Percentiles rank a stretch among this genome's conserved stretches.
These are phyloP conservation scores for Fusarium tuaranense DNA, from an alignment of 2,329 filamentous ascomycete genomes.

Conservation along the genomic window DNA sequence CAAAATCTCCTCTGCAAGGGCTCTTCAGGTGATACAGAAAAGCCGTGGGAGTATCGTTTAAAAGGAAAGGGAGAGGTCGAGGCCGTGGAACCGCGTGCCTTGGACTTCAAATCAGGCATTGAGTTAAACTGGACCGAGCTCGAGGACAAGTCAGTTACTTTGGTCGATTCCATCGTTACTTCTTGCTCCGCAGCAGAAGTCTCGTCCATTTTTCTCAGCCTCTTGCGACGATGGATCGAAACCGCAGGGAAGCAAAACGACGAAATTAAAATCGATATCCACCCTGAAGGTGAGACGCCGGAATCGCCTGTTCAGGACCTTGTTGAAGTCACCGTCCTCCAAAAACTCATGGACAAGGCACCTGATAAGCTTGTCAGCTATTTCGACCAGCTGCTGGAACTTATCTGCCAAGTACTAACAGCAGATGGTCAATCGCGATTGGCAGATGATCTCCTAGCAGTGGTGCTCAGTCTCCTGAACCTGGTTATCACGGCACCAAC, in stretches of 20 bases:
- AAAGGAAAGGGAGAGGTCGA: constrained; percentile 63
- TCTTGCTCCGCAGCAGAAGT: constrained; percentile 67
- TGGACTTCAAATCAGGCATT: constrained; percentile 17
- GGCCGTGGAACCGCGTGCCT: constrained; percentile 53
- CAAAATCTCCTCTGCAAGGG: constrained; percentile 69
- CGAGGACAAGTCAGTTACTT: constrained; percentile 59
- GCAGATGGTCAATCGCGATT: constrained; percentile 56
- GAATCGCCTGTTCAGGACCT: constrained; percentile 62
- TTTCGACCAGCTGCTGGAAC: constrained; percentile 72
- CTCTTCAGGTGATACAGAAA: constrained; percentile 45
- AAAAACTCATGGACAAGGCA: constrained; percentile 72
- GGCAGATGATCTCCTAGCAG: constrained; percentile 61
- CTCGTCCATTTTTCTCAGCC: constrained; percentile 69
- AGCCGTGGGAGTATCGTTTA: constrained; percentile 65
- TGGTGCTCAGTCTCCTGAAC: constrained; percentile 72
- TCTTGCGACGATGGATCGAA: constrained; percentile 70
- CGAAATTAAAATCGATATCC: constrained; percentile 44
- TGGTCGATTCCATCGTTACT: constrained; percentile 63
- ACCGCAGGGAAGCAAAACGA: constrained; percentile 42
- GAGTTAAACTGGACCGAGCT: constrained; percentile 58
- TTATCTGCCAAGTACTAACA: constrained; percentile 71
- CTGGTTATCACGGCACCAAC: constrained; percentile 68
- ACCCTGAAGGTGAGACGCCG: constrained; percentile 42
- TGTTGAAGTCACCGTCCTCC: constrained; percentile 70
- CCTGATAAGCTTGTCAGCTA: constrained; percentile 73